Base-by-base conservation (phyloP, 169 alveolate genomes). In the Eimeria necatrix region DNA sequence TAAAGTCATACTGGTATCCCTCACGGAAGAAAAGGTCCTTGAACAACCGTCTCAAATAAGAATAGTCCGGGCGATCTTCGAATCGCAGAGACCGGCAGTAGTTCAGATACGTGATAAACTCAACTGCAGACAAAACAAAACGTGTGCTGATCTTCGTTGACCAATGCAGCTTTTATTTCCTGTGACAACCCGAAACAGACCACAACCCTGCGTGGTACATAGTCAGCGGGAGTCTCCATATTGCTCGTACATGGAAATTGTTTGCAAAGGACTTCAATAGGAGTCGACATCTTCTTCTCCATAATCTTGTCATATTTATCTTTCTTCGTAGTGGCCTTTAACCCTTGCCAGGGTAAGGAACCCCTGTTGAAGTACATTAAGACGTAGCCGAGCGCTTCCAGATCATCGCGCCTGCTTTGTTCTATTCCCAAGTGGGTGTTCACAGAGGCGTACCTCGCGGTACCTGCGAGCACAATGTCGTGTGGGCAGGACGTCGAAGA, bases 321-420 rank as follows among this genome's bases (percentile, higher is more conserved):
- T 96, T 98, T 99, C 96, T 98, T 98, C 71, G 98, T 98, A 7
- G 98, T 98, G 74, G 99, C 99, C 95, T 98, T 98, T 64, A 98
- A 97, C 22, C 95, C 96, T 96, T 99, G 99, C 99, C 99, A 99
- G 24, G 99, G 99, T 41, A 99, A 98, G 81, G 99, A 97, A 53
- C 99, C 99, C 85, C 99, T 97, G 92, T 98, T 98, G 97, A 99
- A 99, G 97, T 98, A 99, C 98, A 99, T 98, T 76, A 99, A 97
- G 18, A 98, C 99, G 97, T 99, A 99, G 14, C 99, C 99, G 22
- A 99, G 97, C 70, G 99, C 99, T 97, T 99, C 99, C 90, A 99
- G 97, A 96, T 99, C 99, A 95, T 99, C 99, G 81, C 99, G 97
- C 87, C 99, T 94, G 83, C 95, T 84, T 22, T 90, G 95, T 70